These are phyloP conservation scores for Hypomyces perniciosus DNA, from an alignment of 2,329 filamentous ascomycete species.

Conservation along the genomic window DNA sequence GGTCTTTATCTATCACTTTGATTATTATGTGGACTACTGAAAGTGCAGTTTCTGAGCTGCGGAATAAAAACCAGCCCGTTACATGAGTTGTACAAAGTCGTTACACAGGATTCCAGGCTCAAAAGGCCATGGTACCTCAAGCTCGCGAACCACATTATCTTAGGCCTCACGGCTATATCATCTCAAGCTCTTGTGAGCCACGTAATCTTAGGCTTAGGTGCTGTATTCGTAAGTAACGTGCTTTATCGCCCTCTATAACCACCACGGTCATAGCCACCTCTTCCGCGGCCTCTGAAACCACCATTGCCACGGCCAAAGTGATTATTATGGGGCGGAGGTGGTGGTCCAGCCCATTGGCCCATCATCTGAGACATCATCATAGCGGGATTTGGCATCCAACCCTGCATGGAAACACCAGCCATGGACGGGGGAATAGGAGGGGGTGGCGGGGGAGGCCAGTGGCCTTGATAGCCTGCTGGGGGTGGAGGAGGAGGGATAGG, in stretches of 20 bases:
- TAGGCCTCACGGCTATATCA: too few species aligned
- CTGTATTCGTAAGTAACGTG: background rate
- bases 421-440: constrained; percentile 21
- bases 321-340: constrained; percentile 18
- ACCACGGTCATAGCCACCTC: constrained; percentile 29
- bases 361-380: constrained; percentile 23
- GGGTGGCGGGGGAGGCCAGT: constrained; percentile 35
- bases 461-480: constrained; percentile 34
- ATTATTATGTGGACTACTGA: background rate
- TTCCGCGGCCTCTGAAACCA: constrained; percentile 23
- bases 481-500: constrained; percentile 30
- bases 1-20: constrained; percentile 11
- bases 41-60: too few species aligned
- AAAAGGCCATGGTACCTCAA: too few species aligned
- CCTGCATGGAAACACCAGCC: constrained; percentile 15
- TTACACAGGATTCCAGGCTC: too few species aligned
- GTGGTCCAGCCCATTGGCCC: constrained; percentile 21
- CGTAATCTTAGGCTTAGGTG: too few species aligned
- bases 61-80: too few species aligned
- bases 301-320: constrained; percentile 20
- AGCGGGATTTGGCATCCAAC: constrained; percentile 25
- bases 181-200: background rate
- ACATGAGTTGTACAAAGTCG: too few species aligned
- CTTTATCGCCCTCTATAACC: constrained; percentile 17
- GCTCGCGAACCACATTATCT: too few species aligned